Base-by-base conservation (phyloP, 768 basidiomycete species). In the Pholiota molesta region DNA sequence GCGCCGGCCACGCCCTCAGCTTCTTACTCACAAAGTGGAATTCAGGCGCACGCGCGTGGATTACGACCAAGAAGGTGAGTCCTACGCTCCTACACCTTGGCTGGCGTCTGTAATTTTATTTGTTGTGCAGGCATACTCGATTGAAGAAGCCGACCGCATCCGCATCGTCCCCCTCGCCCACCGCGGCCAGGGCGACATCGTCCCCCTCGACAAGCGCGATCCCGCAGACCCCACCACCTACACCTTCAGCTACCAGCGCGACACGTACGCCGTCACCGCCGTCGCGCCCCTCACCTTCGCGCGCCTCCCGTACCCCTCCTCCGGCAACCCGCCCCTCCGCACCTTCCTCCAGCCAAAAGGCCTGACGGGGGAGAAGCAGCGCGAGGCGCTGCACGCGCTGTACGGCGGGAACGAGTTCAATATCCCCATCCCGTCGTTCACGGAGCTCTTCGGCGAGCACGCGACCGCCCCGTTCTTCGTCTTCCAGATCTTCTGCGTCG, bases 391-490 rank as follows among this genome's bases (percentile, higher is more conserved):
- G 26, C 75, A 78, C 44, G 78, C 79, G 7, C 80, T 95, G 21
- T 99, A 94, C 71, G 97, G 97, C 59, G 86, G 87, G 67, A 99
- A 99, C 77, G 92, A 94, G 70, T 99, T 98, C 77, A 87, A 97
- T 72, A 98, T 99, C 65, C 97, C 97, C 2, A 92, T 99, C 44
- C 97, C 97, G 7, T 91, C 92, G 1, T 99, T 99, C 72, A 82
- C 84, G 10, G 92, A 95, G 66, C 85, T 99, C 37, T 98, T 99
- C 67, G 83, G 79, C 23, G 97, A 99, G 78, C 97, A 99, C 71
- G 95, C 97, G 1, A 96, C 95, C 5, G 97, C 97, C 0, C 97
- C 97, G 0, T 99, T 99, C 84, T 99, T 99, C 75, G 97, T 99
- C 28, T 99, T 99, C 77, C 97, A 99, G 77, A 78, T 99, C 17